Conservation (phyloP, 352 stramenopile species). For the Globisporangium takayamanum region DNA sequence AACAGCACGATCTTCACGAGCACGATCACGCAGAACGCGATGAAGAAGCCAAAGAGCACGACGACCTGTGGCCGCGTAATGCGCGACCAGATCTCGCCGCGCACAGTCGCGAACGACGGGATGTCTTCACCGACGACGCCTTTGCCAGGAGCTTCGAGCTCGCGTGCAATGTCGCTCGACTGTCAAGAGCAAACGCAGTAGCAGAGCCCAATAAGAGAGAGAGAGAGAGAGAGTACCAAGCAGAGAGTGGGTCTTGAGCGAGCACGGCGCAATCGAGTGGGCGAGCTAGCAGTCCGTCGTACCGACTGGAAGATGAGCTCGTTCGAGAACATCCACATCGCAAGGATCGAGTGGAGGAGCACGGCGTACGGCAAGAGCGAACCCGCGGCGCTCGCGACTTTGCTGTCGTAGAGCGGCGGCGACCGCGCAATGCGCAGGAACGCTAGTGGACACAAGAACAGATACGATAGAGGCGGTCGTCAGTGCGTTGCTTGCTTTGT, state of each 20-base stretch:
- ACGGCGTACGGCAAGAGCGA: slow-evolving; percentile 69
- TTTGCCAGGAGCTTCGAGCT: slow-evolving; percentile 6
- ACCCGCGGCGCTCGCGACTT: slow-evolving; percentile 49
- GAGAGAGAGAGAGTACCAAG: background rate
- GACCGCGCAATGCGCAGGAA: slow-evolving; percentile 71
- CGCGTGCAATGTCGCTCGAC: slow-evolving; percentile 12
- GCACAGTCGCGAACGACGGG: slow-evolving; percentile 35
- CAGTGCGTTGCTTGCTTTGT: background rate
- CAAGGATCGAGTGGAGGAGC: slow-evolving; percentile 61
- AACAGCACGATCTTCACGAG: slow-evolving; percentile 59
- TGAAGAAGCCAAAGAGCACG: slow-evolving; percentile 68
- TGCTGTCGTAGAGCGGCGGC: slow-evolving; percentile 64
- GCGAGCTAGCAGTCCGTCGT: background rate
- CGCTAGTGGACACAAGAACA: slow-evolving; percentile 14
- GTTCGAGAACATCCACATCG: slow-evolving; percentile 87
- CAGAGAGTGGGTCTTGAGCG: slow-evolving; percentile 4
- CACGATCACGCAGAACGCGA: slow-evolving; percentile 40
- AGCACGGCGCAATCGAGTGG: background rate
- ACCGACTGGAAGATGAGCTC: slow-evolving; percentile 74
- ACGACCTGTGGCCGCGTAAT: slow-evolving; percentile 66
- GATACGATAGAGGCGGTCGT: background rate
- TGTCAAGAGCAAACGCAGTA: background rate
- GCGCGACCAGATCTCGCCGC: slow-evolving; percentile 47
- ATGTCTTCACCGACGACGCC: slow-evolving; percentile 40
- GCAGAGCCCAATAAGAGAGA: background rate